These are phyloP conservation scores for Arthroderma uncinatum DNA, from an alignment of 2,329 filamentous ascomycete genomes.

Conservation along the genomic window DNA sequence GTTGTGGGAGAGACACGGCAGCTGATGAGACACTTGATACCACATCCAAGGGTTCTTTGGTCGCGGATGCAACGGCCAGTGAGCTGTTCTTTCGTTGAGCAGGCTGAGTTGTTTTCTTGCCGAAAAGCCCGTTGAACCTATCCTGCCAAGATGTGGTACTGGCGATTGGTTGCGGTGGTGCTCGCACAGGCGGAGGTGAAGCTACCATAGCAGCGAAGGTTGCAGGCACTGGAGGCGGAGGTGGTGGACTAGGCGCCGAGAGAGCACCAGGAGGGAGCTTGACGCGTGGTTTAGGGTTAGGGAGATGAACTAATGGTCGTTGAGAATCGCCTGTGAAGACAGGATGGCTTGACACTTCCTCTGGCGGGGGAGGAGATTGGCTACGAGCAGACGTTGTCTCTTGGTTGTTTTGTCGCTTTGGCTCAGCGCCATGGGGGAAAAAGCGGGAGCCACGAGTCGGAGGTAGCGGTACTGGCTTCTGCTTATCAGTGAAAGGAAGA, in stretches of 20 bases:
- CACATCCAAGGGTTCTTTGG: slow-evolving; percentile 55
- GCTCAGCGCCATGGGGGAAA: slow-evolving; percentile 35
- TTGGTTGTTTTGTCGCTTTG: slow-evolving; percentile 24
- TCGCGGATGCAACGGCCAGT: slow-evolving; percentile 55
- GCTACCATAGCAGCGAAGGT: slow-evolving; percentile 36
- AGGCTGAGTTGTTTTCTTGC: slow-evolving; percentile 45
- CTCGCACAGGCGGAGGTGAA: slow-evolving; percentile 29
- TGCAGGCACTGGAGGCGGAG: slow-evolving; percentile 35
- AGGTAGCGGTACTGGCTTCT: slow-evolving; percentile 27
- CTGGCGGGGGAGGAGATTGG: slow-evolving; percentile 47
- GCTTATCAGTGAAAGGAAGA: slow-evolving; percentile 27
- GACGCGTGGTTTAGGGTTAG: slow-evolving; percentile 58
- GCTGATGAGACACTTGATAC: slow-evolving; percentile 42
- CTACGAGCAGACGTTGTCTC: slow-evolving; percentile 28
- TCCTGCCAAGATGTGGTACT: slow-evolving; percentile 59
- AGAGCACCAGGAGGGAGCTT: slow-evolving; percentile 54
- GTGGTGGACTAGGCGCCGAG: slow-evolving; percentile 22
- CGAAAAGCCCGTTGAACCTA: slow-evolving; percentile 66
- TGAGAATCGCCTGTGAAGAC: slow-evolving; percentile 41
- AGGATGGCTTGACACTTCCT: slow-evolving; percentile 45
- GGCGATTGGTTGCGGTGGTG: slow-evolving; percentile 33
- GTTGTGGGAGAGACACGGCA: slow-evolving; percentile 58
- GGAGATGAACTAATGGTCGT: slow-evolving; percentile 48
- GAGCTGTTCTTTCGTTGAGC: slow-evolving; percentile 41
- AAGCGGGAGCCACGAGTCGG: slow-evolving; percentile 38